Base-by-base conservation (phyloP, 164 flowering plant genomes). In the Vitis labrusca region DNA sequence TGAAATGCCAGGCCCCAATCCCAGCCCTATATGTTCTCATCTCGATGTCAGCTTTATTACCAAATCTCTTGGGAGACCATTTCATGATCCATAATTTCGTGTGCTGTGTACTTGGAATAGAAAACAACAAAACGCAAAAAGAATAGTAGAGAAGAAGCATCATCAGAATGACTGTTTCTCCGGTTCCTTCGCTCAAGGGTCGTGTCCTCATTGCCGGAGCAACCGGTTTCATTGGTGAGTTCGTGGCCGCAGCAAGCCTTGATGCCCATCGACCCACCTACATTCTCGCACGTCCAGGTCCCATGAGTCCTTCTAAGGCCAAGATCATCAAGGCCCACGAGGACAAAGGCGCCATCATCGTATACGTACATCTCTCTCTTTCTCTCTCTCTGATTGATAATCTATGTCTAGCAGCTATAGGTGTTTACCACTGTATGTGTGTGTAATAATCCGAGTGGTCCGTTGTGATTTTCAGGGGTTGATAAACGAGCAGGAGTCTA, bases 181-280 rank as follows among this genome's bases (percentile, higher is more conserved):
- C 7, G 6, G 44, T 37, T 37, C 44, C 44, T 37, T 37, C 44
- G 44, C 44, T 0, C 2, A 63, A 64, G 54, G 73, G 73, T 27
- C 74, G 77, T n/a, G 71, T 79, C 44, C 82, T 88, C 15, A 68
- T 88, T 23, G 72, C 67, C 29, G 91, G 91, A 1, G 82, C 88
- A 2, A 81, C 88, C 8, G 93, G 93, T 10, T 84, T 85, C 78
- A 86, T 89, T n/a, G 91, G 91, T 3, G 76, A 77, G 23, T 89
- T 82, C 69, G 67, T 89, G 0, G 84, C 85, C 5, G 86, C 81
- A 37, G 88, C 91, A 15, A 81, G 91, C 79, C 71, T 89, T 1
- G 71, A 47, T 11, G 59, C 78, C 27, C 86, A 86, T 16, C 71
- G 78, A 1, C 70, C 89, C 17, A 89, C 93, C 3, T 84, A 76